Percentiles rank a stretch among this genome's conserved stretches.
Evolutionary conservation across 2,329 filamentous ascomycete genomes (phyloP).

Genomic region (Fusarium sp.): DNA sequence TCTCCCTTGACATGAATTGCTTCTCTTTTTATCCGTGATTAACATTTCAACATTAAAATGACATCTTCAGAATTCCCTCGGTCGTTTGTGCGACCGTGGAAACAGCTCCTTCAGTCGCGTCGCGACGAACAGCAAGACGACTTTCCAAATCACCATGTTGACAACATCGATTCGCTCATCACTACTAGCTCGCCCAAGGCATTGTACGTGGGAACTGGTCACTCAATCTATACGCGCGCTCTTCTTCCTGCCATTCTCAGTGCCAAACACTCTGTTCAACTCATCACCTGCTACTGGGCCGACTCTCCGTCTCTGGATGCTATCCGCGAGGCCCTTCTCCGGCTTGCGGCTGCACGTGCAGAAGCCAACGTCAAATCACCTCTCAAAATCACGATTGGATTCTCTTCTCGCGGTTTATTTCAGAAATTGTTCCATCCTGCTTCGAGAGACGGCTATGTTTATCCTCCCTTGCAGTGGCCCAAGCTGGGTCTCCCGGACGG

Average conservation of each 20-base stretch:
- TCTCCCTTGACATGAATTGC: neutral
- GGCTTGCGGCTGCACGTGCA: conserved; percentile 63
- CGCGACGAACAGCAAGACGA: conserved; percentile 52
- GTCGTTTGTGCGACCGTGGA: conserved; percentile 55
- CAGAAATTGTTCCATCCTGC: conserved; percentile 82
- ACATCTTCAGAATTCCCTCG: conserved; percentile 46
- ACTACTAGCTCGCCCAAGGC: conserved; percentile 59
- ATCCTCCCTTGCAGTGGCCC: conserved; percentile 69
- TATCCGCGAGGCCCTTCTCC: conserved; percentile 67
- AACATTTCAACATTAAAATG: conserved; percentile 10
- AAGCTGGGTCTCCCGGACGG: conserved; percentile 73
- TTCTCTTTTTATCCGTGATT: neutral
- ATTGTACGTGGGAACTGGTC: conserved; percentile 69
- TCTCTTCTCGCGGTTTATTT: conserved; percentile 78
- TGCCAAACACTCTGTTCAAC: conserved; percentile 74
- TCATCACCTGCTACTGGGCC: conserved; percentile 89
- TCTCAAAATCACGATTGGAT: conserved; percentile 77
- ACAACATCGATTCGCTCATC: conserved; percentile 59
- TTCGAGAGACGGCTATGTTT: conserved; percentile 70
- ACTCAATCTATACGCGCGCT: conserved; percentile 64
- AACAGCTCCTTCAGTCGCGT: conserved; percentile 46
- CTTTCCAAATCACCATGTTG: conserved; percentile 62
- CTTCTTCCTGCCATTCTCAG: conserved; percentile 71
- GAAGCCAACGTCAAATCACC: conserved; percentile 37
- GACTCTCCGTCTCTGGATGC: conserved; percentile 69